Evolutionary conservation across 495 filamentous ascomycete species (phyloP).

Genomic region (Daldinia childiae): DNA sequence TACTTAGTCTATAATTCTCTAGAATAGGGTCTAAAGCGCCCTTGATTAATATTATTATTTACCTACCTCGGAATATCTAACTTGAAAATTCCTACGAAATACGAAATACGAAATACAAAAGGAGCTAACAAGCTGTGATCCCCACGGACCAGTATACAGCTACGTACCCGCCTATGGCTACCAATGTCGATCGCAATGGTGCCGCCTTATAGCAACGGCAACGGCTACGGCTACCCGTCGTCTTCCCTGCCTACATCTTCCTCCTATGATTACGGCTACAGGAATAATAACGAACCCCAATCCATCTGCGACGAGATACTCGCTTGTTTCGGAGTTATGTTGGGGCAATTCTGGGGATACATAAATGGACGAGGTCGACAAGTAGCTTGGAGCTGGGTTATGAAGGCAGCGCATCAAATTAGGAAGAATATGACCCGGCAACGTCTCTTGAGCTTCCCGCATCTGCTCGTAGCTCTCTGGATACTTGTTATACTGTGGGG

Average conservation of each 20-base stretch:
- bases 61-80: background rate
- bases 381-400: conserved; percentile 40
- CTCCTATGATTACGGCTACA: conserved; percentile 33
- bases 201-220: conserved; percentile 50
- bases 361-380: conserved; percentile 49
- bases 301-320: conserved; percentile 48
- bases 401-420: conserved; percentile 45
- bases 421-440: conserved; percentile 54
- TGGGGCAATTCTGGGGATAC: conserved; percentile 49
- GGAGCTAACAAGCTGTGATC: conserved; percentile 12
- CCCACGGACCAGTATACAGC: background rate
- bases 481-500: conserved; percentile 85
- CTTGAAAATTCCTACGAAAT: background rate
- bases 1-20: background rate
- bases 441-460: conserved; percentile 67
- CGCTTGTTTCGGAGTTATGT: conserved; percentile 20
- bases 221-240: conserved; percentile 37
- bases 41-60: background rate
- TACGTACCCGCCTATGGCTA: conserved; percentile 45
- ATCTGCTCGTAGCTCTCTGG: conserved; percentile 77
- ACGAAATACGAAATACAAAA: conserved; percentile 6
- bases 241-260: conserved; percentile 23
- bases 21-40: background rate
- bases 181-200: conserved; percentile 45
- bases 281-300: conserved; percentile 40